Evolutionary conservation across 169 alveolate species (phyloP), one percentile per base, ranked within the genome.

Genomic region (Blepharisma undulans): DNA sequence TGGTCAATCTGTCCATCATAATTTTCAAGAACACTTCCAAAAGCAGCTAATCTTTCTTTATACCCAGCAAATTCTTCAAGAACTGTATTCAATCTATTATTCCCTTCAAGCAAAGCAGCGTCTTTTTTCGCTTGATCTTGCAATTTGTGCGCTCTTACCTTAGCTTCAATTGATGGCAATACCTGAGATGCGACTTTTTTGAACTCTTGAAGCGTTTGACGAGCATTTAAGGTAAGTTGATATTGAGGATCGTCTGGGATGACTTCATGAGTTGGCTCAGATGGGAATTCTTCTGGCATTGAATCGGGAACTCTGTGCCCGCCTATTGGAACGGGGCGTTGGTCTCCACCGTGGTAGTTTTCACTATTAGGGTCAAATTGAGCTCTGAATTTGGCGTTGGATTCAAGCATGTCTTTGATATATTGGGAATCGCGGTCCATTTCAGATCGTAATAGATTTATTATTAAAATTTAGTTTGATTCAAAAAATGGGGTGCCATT

Each of bases 221-320:
- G 27, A 7, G 76, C 48, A n/a, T 32, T n/a, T 72, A 82, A 32
- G 29, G 60, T 72, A 32, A 22, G 29, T 14, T 34, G 78, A 59
- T 48, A 48, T 7, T 59, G 33, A 32, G 89, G 78, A 36, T 32
- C 33, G 8, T 21, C 36, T 34, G 89, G 89, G 27, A 22, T 22
- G 10, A 61, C 72, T 66, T 60, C 61, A 30, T 25, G 34, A 16
- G 61, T 3, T 19, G 48, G 79, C 81, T 59, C 16, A n/a, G 59
- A 84, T 5, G 90, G 92, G 81, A 72, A 84, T 74, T 36, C 84
- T 32, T 82, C 78, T 4, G 92, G 89, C 94, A 91, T 91, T 36
- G 92, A 85, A 21, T 91, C 94, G 19, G 94, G 94, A 4, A 91
- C 77, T 91, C 94, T 85, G 30, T 87, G 61, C 22, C 94, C 94